Conservation (phyloP, 768 basidiomycete species). For the Cystobasidium tubakii region DNA sequence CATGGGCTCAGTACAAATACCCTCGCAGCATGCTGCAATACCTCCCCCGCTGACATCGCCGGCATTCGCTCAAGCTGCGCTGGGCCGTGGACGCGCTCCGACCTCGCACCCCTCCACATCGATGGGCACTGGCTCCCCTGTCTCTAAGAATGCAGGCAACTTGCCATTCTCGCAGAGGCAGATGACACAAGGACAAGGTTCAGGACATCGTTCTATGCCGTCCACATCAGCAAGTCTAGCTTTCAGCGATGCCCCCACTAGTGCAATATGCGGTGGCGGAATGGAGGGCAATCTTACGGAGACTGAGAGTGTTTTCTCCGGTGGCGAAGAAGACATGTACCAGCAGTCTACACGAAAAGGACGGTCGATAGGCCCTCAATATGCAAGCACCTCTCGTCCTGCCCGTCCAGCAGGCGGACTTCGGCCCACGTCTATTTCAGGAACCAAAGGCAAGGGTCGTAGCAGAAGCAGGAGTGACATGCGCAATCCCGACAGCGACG, state of each 20-base stretch:
- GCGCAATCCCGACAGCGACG: conserved; percentile 3
- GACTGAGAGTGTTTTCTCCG: conserved; percentile 27
- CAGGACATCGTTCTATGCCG: conserved; percentile 25
- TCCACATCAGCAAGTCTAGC: conserved; percentile 25
- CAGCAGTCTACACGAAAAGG: neutral
- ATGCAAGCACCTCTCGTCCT: neutral
- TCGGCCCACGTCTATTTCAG: neutral
- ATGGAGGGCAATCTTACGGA: conserved; percentile 3
- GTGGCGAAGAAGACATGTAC: conserved; percentile 15
- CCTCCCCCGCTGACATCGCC: conserved; percentile 1
- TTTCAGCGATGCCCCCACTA: conserved; percentile 12
- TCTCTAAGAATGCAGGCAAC: neutral
- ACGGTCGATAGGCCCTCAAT: neutral
- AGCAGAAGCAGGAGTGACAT: neutral
- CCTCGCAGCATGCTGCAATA: neutral
- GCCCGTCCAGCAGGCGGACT: neutral
- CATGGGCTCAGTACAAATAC: neutral
- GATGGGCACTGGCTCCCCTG: neutral
- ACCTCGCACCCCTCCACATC: conserved; percentile 16
- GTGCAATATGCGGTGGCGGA: neutral
- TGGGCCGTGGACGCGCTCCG: conserved; percentile 32
- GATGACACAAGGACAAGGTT: neutral
- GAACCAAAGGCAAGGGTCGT: conserved; percentile 13
- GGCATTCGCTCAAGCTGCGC: conserved; percentile 9
- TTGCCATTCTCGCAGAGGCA: neutral